Evolutionary conservation across 768 basidiomycete species (phyloP).

Genomic region (Tylopilus felleus): DNA sequence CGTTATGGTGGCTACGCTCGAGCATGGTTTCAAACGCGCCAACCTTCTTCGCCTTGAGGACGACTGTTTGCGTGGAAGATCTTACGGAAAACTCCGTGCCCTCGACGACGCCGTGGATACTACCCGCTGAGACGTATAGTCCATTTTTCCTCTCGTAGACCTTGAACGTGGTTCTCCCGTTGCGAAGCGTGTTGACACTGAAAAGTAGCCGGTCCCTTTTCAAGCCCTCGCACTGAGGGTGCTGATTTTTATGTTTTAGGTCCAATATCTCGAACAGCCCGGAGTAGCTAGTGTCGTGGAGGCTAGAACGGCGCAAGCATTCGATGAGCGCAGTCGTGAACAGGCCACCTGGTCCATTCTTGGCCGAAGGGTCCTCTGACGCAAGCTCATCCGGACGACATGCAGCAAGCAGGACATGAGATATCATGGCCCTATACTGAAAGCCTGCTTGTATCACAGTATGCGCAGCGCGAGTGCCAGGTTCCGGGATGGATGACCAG

Average conservation of each 20-base stretch:
- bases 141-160: too few species aligned
- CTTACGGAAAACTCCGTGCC: too few species aligned
- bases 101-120: too few species aligned
- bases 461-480: constrained; percentile 6
- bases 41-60: too few species aligned
- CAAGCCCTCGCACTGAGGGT: constrained; percentile 20
- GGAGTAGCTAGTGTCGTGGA: constrained; percentile 16
- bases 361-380: constrained; percentile 6
- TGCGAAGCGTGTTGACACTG: constrained; percentile 14
- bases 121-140: too few species aligned
- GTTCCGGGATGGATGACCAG: constrained; percentile 1
- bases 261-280: constrained; percentile 11
- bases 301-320: constrained; percentile 2
- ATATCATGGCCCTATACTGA: constrained; percentile 19
- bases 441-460: constrained; percentile 8
- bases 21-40: too few species aligned
- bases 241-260: constrained; percentile 2
- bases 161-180: constrained; percentile 11
- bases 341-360: constrained; percentile 12
- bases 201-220: constrained; percentile 18
- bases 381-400: constrained; percentile 16
- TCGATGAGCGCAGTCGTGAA: constrained; percentile 20
- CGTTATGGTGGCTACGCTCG: too few species aligned
- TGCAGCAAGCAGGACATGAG: constrained; percentile 21
- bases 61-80: too few species aligned